A percentile compares a stretch with the other conserved stretches of the same genome.
Conservation (phyloP, 2,329 filamentous ascomycete species). For the Elsinoe perseae region DNA sequence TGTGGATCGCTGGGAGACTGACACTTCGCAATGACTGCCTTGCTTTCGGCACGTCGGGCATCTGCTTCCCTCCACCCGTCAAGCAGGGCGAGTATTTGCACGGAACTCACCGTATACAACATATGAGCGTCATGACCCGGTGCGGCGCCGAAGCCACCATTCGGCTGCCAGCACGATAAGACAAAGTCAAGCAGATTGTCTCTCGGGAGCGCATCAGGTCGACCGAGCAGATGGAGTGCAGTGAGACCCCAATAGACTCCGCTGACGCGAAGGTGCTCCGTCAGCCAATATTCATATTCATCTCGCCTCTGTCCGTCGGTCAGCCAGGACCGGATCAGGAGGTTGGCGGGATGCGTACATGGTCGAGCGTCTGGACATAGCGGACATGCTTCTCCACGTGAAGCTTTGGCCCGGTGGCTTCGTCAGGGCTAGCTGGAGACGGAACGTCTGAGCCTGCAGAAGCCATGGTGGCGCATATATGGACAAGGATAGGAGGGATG, state of each 20-base stretch:
- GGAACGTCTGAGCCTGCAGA: not conserved
- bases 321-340: slow-evolving; percentile 16
- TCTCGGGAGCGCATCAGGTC: slow-evolving; percentile 72
- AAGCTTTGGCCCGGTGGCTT: slow-evolving; percentile 43
- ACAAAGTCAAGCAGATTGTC: slow-evolving; percentile 82
- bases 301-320: slow-evolving; percentile 60
- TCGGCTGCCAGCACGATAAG: slow-evolving; percentile 84
- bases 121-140: slow-evolving; percentile 94
- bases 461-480: slow-evolving; percentile 36
- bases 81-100: slow-evolving; percentile 83
- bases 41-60: slow-evolving; percentile 56
- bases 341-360: slow-evolving; percentile 45
- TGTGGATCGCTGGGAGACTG: slow-evolving; percentile 31
- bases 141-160: slow-evolving; percentile 86
- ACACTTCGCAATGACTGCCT: slow-evolving; percentile 71
- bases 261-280: slow-evolving; percentile 89
- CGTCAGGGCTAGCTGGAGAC: not conserved
- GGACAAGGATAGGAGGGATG: not conserved
- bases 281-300: slow-evolving; percentile 96
- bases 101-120: slow-evolving; percentile 88
- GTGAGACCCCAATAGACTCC: slow-evolving; percentile 95
- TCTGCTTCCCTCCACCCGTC: slow-evolving; percentile 82
- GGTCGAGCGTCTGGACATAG: slow-evolving; percentile 90
- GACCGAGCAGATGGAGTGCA: slow-evolving; percentile 74
- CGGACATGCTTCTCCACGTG: slow-evolving; percentile 65